These are phyloP conservation scores for Cordyceps farinosa DNA, from an alignment of 2,329 filamentous ascomycete species.

Conservation along the genomic window DNA sequence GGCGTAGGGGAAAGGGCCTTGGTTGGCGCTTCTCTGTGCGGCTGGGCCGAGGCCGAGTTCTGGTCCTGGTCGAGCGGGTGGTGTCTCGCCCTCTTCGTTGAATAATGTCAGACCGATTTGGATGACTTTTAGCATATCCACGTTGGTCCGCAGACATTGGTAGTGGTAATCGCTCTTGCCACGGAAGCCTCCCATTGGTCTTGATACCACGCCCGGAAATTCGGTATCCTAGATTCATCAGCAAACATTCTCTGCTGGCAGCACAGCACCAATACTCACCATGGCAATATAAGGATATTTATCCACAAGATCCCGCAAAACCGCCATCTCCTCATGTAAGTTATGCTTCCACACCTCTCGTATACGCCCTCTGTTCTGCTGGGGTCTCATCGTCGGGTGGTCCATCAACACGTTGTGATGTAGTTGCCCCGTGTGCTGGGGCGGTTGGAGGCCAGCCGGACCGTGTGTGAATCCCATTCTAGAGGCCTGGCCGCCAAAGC, in stretches of 20 bases:
- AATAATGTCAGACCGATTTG: conserved; percentile 95
- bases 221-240: conserved; percentile 76
- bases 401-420: conserved; percentile 41
- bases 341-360: conserved; percentile 95
- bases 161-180: conserved; percentile 98
- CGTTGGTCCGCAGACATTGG: conserved; percentile 93
- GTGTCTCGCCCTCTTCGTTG: conserved; percentile 82
- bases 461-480: conserved; percentile 79
- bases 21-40: conserved; percentile 38
- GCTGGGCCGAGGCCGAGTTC: conserved; percentile 38
- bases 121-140: conserved; percentile 95
- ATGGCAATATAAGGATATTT: conserved; percentile 96
- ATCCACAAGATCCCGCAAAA: conserved; percentile 77
- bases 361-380: conserved; percentile 77
- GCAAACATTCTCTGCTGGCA: conserved; percentile 3
- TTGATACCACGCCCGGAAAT: conserved; percentile 94
- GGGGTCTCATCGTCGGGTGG: conserved; percentile 39
- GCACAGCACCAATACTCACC: conserved; percentile 48
- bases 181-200: conserved; percentile 90
- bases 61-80: conserved; percentile 62
- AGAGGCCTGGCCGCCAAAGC: conserved; percentile 80
- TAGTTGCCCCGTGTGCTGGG: conserved; percentile 49
- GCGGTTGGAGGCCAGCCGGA: conserved; percentile 52
- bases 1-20: conserved; percentile 69
- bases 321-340: conserved; percentile 83